These are phyloP conservation scores for Abelmoschus esculentus DNA, from an alignment of 345 rosid genomes.

Conservation along the genomic window DNA sequence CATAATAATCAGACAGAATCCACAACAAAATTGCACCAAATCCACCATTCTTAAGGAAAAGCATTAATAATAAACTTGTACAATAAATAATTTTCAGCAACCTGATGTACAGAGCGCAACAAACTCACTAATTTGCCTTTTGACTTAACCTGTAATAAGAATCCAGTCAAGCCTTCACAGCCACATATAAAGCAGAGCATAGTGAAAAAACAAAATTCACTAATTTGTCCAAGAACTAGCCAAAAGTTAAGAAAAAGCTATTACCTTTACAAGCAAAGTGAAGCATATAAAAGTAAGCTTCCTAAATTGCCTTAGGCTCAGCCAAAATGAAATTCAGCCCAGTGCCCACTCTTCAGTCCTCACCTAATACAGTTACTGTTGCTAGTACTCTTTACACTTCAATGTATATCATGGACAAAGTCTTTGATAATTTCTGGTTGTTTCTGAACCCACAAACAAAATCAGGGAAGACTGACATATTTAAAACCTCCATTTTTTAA, in stretches of 20 bases:
- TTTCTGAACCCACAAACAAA: not conserved
- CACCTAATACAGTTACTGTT: not conserved
- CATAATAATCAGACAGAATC: not conserved
- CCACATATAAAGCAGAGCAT: not conserved
- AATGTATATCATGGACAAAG: not conserved
- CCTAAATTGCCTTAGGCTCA: not conserved
- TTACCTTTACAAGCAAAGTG: not conserved
- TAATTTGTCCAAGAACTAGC: not conserved
- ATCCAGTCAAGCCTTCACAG: not conserved
- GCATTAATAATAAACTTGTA: not conserved
- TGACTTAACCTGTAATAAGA: not conserved
- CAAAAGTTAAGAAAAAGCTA: not conserved
- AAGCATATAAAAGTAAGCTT: not conserved
- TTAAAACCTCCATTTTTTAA: not conserved
- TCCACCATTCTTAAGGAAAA: not conserved
- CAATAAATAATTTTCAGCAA: not conserved
- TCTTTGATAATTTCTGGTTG: not conserved
- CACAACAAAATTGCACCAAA: not conserved
- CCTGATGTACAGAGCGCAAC: not conserved
- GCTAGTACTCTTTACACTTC: not conserved
- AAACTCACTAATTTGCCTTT: not conserved
- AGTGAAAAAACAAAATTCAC: not conserved
- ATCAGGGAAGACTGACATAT: not conserved
- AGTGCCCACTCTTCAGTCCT: not conserved
- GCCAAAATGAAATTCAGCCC: not conserved